Conservation (phyloP, 305 asterid genomes). For the Fraxinus floribunda region DNA sequence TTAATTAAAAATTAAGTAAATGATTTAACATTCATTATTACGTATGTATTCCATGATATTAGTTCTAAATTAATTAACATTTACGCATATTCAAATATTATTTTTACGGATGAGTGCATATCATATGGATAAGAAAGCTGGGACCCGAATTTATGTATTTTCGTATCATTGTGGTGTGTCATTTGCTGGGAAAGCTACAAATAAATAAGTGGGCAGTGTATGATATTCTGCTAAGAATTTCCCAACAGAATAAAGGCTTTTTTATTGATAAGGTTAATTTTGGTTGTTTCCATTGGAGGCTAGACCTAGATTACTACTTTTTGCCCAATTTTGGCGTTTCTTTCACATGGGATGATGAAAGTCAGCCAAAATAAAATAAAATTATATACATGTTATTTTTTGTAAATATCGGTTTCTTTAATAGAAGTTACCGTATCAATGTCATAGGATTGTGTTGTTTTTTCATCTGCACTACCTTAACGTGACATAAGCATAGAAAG, state of each 20-base stretch:
- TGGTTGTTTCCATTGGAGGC: constrained; percentile 12
- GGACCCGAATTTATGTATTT: constrained; percentile 10
- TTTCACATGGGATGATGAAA: constrained; percentile 3
- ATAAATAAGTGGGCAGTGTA: constrained; percentile 12
- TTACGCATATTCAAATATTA: neutral
- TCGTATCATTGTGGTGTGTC: neutral
- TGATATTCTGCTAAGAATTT: neutral
- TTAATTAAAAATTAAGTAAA: too few species aligned
- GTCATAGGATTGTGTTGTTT: neutral
- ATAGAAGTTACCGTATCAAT: neutral
- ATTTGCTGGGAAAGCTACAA: constrained; percentile 27
- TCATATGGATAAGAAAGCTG: neutral
- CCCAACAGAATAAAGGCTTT: neutral
- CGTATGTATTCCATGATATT: too few species aligned
- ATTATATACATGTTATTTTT: neutral
- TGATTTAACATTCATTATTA: neutral
- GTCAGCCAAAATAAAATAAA: neutral
- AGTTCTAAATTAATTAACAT: too few species aligned
- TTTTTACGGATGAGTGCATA: neutral
- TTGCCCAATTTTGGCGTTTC: constrained; percentile 2
- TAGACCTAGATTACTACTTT: neutral
- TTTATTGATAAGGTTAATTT: neutral
- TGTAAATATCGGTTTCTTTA: neutral
- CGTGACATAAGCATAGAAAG: neutral
- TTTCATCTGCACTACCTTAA: neutral